phyloP scores from a whole-genome alignment of 169 alveolate species.

The Eimeria acervulina region DNA sequence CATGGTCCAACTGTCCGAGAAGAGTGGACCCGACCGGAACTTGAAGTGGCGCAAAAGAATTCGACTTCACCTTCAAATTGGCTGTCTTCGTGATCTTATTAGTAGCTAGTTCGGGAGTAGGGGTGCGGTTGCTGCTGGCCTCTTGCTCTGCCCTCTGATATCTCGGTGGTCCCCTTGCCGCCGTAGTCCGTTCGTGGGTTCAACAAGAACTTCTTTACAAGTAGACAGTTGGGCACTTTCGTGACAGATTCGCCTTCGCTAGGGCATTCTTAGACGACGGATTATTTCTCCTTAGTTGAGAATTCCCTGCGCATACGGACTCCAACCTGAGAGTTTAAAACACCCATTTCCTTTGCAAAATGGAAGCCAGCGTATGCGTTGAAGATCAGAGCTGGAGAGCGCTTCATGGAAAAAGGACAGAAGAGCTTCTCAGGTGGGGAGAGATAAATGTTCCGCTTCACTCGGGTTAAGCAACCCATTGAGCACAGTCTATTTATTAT shows the following conservation, averaged over 20 bases:
- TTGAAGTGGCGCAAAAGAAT: background rate
- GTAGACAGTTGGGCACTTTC: background rate
- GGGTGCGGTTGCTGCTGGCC: background rate
- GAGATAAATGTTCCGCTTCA: background rate
- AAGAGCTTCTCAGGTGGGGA: conserved; percentile 47
- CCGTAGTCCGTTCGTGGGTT: background rate
- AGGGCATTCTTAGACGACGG: background rate
- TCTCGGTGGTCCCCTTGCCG: background rate
- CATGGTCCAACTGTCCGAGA: background rate
- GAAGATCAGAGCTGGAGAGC: conserved; percentile 50
- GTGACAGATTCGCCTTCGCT: background rate
- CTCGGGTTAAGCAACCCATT: background rate
- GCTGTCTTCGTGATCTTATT: background rate
- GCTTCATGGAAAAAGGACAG: conserved; percentile 47
- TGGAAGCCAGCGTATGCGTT: background rate
- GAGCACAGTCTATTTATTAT: background rate
- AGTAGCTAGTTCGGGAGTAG: background rate
- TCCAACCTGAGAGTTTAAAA: background rate
- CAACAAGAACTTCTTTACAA: background rate
- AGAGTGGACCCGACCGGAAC: background rate
- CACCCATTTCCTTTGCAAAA: background rate
- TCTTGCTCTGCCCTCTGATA: background rate
- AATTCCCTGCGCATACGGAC: background rate
- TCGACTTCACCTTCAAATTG: background rate
- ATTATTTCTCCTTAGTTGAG: background rate